Conservation (phyloP, 495 filamentous ascomycete species). For the Neurospora sp. region DNA sequence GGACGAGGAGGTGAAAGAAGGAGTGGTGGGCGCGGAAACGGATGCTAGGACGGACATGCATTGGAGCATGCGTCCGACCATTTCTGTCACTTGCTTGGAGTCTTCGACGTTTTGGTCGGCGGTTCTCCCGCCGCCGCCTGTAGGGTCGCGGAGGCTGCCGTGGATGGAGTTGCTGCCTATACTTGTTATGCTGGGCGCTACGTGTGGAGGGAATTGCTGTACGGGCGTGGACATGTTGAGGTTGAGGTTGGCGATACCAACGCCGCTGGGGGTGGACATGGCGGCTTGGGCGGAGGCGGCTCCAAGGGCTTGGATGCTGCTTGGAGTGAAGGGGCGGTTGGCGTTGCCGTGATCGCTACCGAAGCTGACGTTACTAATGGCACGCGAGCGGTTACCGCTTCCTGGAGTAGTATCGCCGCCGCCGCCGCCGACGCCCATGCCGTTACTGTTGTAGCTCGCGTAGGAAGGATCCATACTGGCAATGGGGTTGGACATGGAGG, state of each 20-base stretch:
- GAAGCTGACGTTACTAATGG: slow-evolving; percentile 80
- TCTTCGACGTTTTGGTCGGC: slow-evolving; percentile 47
- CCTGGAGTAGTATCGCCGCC: slow-evolving; percentile 45
- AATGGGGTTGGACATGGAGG: slow-evolving; percentile 43
- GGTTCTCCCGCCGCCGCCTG: background rate
- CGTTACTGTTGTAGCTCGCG: slow-evolving; percentile 66
- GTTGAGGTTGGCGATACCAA: slow-evolving; percentile 18
- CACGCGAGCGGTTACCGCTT: slow-evolving; percentile 52
- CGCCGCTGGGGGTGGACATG: slow-evolving; percentile 5
- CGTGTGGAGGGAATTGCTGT: background rate
- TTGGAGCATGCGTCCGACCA: slow-evolving; percentile 91
- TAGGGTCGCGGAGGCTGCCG: slow-evolving; percentile 17
- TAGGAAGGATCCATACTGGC: slow-evolving; percentile 50
- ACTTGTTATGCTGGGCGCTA: background rate
- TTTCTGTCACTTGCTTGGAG: slow-evolving; percentile 82
- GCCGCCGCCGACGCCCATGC: slow-evolving; percentile 62
- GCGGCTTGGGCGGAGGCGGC: slow-evolving; percentile 15
- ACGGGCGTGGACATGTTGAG: slow-evolving; percentile 2
- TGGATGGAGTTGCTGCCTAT: slow-evolving; percentile 6
- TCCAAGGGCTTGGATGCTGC: slow-evolving; percentile 32
- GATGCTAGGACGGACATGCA: slow-evolving; percentile 84
- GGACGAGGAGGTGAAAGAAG: background rate
- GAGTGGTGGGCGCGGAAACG: slow-evolving; percentile 24
- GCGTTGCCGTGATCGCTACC: slow-evolving; percentile 37
- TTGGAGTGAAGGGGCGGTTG: slow-evolving; percentile 42